phyloP scores from a whole-genome alignment of 495 filamentous ascomycete species.

The Penicillium cinerascens region DNA sequence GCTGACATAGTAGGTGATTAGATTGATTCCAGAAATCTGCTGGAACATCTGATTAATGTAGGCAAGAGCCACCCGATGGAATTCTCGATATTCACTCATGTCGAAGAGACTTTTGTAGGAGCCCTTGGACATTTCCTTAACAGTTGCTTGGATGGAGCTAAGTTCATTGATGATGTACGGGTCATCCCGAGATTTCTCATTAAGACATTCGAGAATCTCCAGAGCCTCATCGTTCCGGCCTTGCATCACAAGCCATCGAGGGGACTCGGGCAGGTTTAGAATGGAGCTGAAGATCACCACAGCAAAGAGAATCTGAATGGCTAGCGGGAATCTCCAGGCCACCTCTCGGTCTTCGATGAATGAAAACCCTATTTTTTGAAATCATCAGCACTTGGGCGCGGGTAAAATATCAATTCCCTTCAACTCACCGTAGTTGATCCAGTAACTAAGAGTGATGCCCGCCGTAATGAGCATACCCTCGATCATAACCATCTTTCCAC shows the following conservation, averaged over 20 bases:
- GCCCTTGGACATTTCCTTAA: slow-evolving; percentile 59
- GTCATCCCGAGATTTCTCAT: slow-evolving; percentile 40
- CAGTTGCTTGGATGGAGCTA: slow-evolving; percentile 57
- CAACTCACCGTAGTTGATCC: slow-evolving; percentile 60
- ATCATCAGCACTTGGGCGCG: not conserved
- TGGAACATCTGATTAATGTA: slow-evolving; percentile 55
- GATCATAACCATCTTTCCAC: slow-evolving; percentile 75
- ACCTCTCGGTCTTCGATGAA: slow-evolving; percentile 53
- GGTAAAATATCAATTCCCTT: not conserved
- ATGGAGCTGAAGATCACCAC: slow-evolving; percentile 56
- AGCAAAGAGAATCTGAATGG: slow-evolving; percentile 64
- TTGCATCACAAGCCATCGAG: slow-evolving; percentile 68
- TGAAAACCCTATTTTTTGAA: slow-evolving; percentile 45
- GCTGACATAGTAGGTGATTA: slow-evolving; percentile 63
- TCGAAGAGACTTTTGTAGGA: slow-evolving; percentile 54
- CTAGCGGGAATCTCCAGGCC: slow-evolving; percentile 73
- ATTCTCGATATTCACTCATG: slow-evolving; percentile 52
- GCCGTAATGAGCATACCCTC: slow-evolving; percentile 65
- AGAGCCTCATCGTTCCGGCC: slow-evolving; percentile 59
- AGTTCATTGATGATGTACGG: slow-evolving; percentile 54
- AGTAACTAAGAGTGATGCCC: slow-evolving; percentile 67
- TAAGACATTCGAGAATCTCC: slow-evolving; percentile 55
- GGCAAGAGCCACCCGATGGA: slow-evolving; percentile 60
- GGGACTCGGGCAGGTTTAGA: slow-evolving; percentile 63
- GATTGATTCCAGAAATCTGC: slow-evolving; percentile 67